These are phyloP conservation scores for Skeletonema tropicum DNA, from an alignment of 108 stramenopile species.

Conservation along the genomic window DNA sequence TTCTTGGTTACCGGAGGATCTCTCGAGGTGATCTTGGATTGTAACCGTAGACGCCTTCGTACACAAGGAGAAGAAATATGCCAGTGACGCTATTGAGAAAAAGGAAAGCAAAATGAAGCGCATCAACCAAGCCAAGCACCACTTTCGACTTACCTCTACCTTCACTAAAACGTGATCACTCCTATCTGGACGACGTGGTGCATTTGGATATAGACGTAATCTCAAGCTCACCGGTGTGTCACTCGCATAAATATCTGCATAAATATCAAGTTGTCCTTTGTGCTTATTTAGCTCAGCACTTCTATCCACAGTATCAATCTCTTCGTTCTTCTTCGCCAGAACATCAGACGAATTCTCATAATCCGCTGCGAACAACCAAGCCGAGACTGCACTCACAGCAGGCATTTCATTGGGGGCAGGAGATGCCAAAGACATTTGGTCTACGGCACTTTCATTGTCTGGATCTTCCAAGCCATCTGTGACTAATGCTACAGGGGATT, in stretches of 20 bases:
- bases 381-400: neutral
- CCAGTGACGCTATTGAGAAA: neutral
- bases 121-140: neutral
- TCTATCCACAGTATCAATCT: neutral
- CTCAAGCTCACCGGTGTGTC: conserved; percentile 17
- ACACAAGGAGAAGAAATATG: neutral
- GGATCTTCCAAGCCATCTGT: neutral
- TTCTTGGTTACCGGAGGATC: conserved; percentile 40
- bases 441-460: neutral
- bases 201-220: conserved; percentile 25
- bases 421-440: neutral
- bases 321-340: neutral
- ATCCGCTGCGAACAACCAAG: neutral
- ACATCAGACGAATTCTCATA: too few species aligned
- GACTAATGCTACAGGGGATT: neutral
- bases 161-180: conserved; percentile 56
- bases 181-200: conserved; percentile 31
- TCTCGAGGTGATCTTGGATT: conserved; percentile 54
- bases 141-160: conserved; percentile 47
- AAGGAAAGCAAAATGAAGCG: neutral
- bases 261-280: conserved; percentile 31
- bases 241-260: too few species aligned
- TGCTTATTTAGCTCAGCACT: neutral
- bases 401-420: neutral
- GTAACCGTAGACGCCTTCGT: conserved; percentile 71